These are phyloP conservation scores for Primulina eburnea DNA, from an alignment of 257 asterid genomes.

Conservation along the genomic window DNA sequence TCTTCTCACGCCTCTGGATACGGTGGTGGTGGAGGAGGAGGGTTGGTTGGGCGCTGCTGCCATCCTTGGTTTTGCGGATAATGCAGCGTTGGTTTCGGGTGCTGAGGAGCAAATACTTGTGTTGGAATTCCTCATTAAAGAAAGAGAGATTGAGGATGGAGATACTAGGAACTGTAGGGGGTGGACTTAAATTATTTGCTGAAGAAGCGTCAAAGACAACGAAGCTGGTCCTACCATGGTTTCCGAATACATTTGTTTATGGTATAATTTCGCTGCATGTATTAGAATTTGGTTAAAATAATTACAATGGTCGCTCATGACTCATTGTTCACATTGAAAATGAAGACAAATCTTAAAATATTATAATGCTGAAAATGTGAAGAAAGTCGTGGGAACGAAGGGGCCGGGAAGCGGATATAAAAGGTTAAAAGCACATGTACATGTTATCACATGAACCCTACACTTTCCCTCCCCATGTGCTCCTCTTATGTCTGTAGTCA, in stretches of 20 bases:
- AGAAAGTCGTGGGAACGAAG: background rate
- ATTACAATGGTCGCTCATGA: no score
- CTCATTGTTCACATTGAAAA: background rate
- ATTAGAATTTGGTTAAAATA: background rate
- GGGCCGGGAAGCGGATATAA: no score
- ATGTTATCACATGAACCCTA: background rate
- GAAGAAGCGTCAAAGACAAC: background rate
- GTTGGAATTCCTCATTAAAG: slow-evolving; percentile 32
- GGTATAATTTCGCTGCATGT: background rate
- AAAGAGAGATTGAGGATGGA: slow-evolving; percentile 1
- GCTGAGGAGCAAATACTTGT: slow-evolving; percentile 7
- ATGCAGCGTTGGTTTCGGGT: slow-evolving; percentile 22
- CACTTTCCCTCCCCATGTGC: slow-evolving; percentile 3
- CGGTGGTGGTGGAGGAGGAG: slow-evolving; percentile 22
- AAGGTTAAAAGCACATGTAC: background rate
- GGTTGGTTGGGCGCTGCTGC: slow-evolving; percentile 1
- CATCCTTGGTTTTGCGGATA: slow-evolving; percentile 15
- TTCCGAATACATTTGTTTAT: no score
- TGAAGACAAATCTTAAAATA: no score
- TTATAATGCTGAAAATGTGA: background rate
- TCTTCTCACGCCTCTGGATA: slow-evolving; percentile 18
- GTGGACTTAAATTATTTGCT: background rate
- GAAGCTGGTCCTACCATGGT: background rate
- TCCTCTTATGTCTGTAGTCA: background rate
- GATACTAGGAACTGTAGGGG: background rate